Percentiles rank a stretch among this genome's conserved stretches.
phyloP scores from a whole-genome alignment of 1,139 yeast genomes.

The Geotrichum candidum region DNA sequence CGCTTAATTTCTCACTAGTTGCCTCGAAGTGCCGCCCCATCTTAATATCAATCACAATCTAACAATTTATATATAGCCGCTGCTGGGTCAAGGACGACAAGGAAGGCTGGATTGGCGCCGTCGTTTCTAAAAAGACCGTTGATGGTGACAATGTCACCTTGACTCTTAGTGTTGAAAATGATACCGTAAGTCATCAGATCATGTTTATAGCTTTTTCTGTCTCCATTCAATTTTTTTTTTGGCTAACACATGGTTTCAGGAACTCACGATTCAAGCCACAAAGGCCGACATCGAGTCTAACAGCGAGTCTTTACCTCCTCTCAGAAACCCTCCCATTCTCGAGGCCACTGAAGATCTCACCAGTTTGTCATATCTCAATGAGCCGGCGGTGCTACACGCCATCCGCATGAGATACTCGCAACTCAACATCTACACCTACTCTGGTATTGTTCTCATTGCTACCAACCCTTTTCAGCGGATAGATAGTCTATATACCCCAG shows the following conservation, averaged over 20 bases:
- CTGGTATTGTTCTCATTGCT: conserved; percentile 95
- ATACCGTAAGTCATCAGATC: conserved; percentile 30
- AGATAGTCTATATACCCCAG: conserved; percentile 85
- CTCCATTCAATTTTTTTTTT: neutral
- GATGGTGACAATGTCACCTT: conserved; percentile 49
- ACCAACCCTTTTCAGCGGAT: conserved; percentile 92
- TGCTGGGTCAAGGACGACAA: conserved; percentile 93
- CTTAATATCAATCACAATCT: neutral
- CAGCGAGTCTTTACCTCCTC: conserved; percentile 49
- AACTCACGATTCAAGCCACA: conserved; percentile 27
- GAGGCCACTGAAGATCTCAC: conserved; percentile 96
- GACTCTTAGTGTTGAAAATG: conserved; percentile 58
- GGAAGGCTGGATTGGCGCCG: conserved; percentile 90
- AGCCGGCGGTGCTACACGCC: conserved; percentile 90
- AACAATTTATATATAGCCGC: conserved; percentile 40
- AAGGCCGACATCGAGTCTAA: conserved; percentile 45
- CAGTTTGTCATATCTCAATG: conserved; percentile 83
- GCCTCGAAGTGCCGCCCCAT: neutral
- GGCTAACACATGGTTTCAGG: conserved; percentile 17
- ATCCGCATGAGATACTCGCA: conserved; percentile 84
- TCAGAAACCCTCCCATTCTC: conserved; percentile 87
- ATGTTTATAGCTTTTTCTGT: neutral
- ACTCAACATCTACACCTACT: conserved; percentile 86
- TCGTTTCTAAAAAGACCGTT: conserved; percentile 51
- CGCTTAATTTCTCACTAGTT: neutral